These are phyloP conservation scores for Fimicolochytrium jonesii DNA, from an alignment of 192 early-diverging fungal genomes.

Conservation along the genomic window DNA sequence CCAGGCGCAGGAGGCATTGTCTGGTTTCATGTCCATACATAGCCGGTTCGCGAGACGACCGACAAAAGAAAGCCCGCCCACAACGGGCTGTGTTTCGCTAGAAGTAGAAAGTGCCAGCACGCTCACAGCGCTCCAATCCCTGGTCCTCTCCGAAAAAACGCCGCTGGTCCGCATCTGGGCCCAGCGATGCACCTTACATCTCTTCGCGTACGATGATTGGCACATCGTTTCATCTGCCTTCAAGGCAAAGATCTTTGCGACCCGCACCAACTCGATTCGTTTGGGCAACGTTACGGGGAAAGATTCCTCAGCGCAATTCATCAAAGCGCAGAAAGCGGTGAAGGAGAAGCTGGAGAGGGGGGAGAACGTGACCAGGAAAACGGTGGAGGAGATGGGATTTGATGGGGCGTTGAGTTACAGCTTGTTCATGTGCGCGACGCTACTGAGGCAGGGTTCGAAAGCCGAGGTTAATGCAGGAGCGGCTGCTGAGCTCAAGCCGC, in stretches of 20 bases:
- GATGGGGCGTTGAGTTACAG: conserved; percentile 2
- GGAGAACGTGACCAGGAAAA: neutral
- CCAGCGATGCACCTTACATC: conserved; percentile 12
- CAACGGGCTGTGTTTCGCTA: neutral
- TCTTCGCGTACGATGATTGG: neutral
- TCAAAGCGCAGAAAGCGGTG: neutral
- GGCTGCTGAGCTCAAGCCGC: too few relatives aligned
- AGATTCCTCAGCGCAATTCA: neutral
- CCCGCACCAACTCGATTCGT: neutral
- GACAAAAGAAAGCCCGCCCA: too few relatives aligned
- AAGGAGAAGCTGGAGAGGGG: neutral
- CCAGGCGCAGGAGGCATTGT: conserved; percentile 8
- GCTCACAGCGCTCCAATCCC: neutral
- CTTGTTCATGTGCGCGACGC: conserved; percentile 16
- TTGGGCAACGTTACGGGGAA: conserved; percentile 14
- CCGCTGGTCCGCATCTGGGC: conserved; percentile 9
- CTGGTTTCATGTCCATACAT: too few relatives aligned
- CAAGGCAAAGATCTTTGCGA: neutral
- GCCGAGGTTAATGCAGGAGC: neutral
- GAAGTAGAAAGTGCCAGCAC: neutral
- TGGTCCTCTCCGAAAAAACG: too few relatives aligned
- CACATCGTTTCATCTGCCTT: neutral
- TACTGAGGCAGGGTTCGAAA: neutral
- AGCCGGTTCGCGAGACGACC: too few relatives aligned
- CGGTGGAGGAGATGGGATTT: neutral